phyloP scores from a whole-genome alignment of 306 rosid species.

The Cucurbita argyrosperma region DNA sequence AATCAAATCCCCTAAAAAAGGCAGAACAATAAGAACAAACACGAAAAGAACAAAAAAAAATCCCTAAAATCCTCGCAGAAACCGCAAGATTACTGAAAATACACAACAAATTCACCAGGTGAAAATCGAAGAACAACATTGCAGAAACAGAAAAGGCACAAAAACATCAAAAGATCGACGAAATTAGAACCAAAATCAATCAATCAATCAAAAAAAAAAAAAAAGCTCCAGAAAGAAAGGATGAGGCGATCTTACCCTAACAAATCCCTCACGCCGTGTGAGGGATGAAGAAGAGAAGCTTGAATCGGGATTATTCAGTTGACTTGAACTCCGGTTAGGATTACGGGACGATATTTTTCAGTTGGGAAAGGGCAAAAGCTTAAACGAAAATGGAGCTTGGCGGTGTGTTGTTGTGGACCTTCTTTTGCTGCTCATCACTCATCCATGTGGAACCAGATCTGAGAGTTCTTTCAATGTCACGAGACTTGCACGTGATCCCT shows the following conservation, averaged over 20 bases:
- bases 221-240: not conserved
- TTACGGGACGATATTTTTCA: not conserved
- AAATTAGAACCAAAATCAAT: not conserved
- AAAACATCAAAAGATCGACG: not conserved
- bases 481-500: not conserved
- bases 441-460: not conserved
- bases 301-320: not conserved
- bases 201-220: not conserved
- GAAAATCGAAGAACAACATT: not conserved
- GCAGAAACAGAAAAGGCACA: not conserved
- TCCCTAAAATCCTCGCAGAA: not conserved
- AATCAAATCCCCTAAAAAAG: not conserved
- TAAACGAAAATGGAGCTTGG: not conserved
- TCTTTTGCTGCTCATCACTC: not conserved
- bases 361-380: not conserved
- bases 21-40: not conserved
- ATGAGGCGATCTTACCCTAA: conserved; percentile 1
- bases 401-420: not conserved
- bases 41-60: not conserved
- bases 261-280: not conserved
- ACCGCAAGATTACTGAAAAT: not conserved
- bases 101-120: not conserved
- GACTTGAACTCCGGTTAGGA: not conserved
- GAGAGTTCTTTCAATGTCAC: not conserved
- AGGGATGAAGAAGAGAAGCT: not conserved